Percentiles rank a stretch among this genome's conserved stretches.
phyloP scores from a whole-genome alignment of 257 asterid genomes.

The Verbascum thapsus region DNA sequence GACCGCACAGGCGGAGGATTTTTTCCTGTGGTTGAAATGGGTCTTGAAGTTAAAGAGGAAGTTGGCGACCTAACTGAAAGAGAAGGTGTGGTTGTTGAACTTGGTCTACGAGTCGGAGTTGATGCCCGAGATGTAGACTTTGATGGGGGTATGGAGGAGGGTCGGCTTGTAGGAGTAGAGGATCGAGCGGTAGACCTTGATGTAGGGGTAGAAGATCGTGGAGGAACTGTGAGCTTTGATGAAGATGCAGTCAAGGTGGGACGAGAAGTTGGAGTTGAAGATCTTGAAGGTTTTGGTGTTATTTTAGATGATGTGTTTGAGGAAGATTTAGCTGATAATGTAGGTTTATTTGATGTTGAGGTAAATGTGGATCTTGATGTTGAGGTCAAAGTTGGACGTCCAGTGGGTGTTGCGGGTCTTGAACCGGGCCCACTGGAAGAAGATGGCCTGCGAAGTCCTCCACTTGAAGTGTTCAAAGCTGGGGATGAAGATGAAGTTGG shows the following conservation, averaged over 20 bases:
- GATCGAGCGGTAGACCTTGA: constrained; percentile 72
- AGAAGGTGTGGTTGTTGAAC: constrained; percentile 41
- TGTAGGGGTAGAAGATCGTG: constrained; percentile 93
- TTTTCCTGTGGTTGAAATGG: constrained; percentile 44
- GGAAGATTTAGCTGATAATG: constrained; percentile 49
- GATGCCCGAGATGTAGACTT: constrained; percentile 76
- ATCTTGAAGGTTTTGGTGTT: constrained; percentile 72
- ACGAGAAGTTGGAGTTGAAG: constrained; percentile 85
- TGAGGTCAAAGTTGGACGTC: constrained; percentile 69
- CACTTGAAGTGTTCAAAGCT: constrained; percentile 68
- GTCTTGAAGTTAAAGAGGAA: constrained; percentile 49
- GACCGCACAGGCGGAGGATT: constrained; percentile 62
- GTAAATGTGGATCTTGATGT: constrained; percentile 45
- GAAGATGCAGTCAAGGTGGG: constrained; percentile 54
- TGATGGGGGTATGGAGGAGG: constrained; percentile 61
- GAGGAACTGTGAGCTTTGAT: constrained; percentile 59
- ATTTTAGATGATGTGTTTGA: constrained; percentile 47
- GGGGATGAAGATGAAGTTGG: constrained; percentile 56
- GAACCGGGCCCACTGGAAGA: constrained; percentile 84
- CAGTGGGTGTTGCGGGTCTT: constrained; percentile 89
- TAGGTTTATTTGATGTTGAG: constrained; percentile 42
- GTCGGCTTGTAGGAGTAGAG: constrained; percentile 75
- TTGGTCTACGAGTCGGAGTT: constrained; percentile 82
- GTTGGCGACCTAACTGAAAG: constrained; percentile 49
- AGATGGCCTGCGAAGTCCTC: constrained; percentile 80